These are phyloP conservation scores for Immersiella caudata DNA, from an alignment of 495 filamentous ascomycete genomes.

Conservation along the genomic window DNA sequence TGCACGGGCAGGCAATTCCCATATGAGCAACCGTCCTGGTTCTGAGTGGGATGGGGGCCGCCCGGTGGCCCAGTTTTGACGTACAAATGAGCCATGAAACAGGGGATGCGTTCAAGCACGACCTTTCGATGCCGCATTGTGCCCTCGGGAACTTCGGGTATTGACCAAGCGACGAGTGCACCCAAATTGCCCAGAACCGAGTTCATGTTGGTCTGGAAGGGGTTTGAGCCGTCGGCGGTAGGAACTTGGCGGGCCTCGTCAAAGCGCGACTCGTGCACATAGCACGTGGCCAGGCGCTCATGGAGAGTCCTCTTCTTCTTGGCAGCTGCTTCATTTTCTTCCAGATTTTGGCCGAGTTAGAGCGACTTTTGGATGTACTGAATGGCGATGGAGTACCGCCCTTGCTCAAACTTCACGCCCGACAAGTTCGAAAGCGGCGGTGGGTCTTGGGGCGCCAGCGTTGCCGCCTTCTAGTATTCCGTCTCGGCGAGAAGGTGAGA, in stretches of 20 bases:
- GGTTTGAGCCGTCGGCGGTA: slow-evolving; percentile 6
- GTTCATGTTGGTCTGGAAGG: background rate
- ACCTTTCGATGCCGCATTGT: slow-evolving; percentile 9
- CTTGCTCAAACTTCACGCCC: slow-evolving; percentile 38
- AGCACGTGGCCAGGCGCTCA: slow-evolving; percentile 33
- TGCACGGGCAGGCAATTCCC: background rate
- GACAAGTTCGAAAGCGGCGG: slow-evolving; percentile 42
- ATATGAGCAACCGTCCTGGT: too few species aligned
- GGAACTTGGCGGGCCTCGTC: slow-evolving; percentile 27
- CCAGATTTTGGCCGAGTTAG: slow-evolving; percentile 18
- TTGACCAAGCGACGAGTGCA: background rate
- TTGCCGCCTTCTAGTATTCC: slow-evolving; percentile 10
- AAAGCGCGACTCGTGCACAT: slow-evolving; percentile 31
- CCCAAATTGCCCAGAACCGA: slow-evolving; percentile 8
- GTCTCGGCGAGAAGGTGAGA: slow-evolving; percentile 2
- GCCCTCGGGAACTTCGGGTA: background rate
- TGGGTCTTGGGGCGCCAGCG: slow-evolving; percentile 29
- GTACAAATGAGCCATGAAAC: slow-evolving; percentile 29
- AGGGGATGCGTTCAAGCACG: slow-evolving; percentile 33
- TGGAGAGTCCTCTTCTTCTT: slow-evolving; percentile 30
- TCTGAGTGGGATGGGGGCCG: too few species aligned
- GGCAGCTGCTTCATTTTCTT: slow-evolving; percentile 1
- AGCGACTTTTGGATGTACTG: slow-evolving; percentile 32
- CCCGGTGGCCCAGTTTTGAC: slow-evolving; percentile 7
- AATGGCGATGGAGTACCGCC: slow-evolving; percentile 34